Evolutionary conservation across 805 yeast species (phyloP), one percentile per base, ranked within the genome.

Genomic region (Geotrichum ghanense): DNA sequence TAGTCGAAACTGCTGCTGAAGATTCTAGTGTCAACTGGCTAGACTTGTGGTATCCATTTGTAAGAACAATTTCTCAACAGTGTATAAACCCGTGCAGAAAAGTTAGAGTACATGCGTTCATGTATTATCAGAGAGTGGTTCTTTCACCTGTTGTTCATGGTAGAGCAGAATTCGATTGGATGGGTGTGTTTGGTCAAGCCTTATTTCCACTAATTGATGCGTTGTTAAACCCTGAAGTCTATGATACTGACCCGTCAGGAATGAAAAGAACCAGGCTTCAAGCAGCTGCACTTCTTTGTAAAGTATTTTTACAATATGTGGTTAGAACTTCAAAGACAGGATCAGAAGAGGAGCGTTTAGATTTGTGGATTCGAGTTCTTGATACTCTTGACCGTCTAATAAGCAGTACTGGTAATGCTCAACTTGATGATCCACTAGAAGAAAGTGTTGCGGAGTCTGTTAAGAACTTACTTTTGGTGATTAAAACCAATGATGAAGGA

Each of bases 11-110:
- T 12, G 37, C 26, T 19, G 27, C 46, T 25, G 31, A 17, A 24
- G 22, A 27, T 22, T 5, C 20, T 10, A 22, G 19, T 23, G 43
- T 42, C 40, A 49, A 48, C 26, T 54, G 59, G 55, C 46, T 48
- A 17, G 48, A 47, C 12, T 56, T 66, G 19, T 68, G 77, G 54
- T 74, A 73, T 52, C 82, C 95, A 1, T 68, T 85, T 50, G 70
- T 83, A 23, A 90, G 86, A 58, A 94, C 94, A 0, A 69, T 88
- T 46, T 87, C 92, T 0, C 90, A 83, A 56, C 96, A 89, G 61
- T 84, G 95, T 60, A 74, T 83, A 59, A 88, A 88, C 56, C 95
- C 95, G 17, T 85, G 95, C 60, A 69, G 85, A 22, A 88, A 84
- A 57, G 68, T 88, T 9, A 69, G 95, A 35, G 63, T 73, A 0